Percentiles rank a stretch among this genome's conserved stretches.
These are phyloP conservation scores for Tuber brumale DNA, from an alignment of 495 filamentous ascomycete genomes.

Conservation along the genomic window DNA sequence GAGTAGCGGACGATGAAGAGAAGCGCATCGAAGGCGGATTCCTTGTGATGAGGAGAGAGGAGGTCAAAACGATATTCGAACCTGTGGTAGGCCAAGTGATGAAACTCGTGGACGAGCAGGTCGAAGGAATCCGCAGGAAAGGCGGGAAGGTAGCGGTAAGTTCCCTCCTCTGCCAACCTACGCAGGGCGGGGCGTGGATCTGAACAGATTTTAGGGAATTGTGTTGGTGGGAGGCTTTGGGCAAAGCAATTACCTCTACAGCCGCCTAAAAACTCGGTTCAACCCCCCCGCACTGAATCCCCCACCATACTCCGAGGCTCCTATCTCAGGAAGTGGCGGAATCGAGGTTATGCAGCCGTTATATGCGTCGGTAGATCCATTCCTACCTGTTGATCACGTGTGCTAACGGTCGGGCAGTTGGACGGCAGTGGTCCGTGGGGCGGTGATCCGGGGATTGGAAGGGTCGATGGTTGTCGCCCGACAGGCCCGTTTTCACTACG, in stretches of 20 bases:
- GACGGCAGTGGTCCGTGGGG: slow-evolving; percentile 67
- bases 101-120: slow-evolving; percentile 56
- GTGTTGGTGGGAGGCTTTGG: slow-evolving; percentile 66
- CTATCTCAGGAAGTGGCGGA: slow-evolving; percentile 49
- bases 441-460: slow-evolving; percentile 61
- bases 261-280: slow-evolving; percentile 58
- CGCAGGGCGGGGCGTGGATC: slow-evolving; percentile 42
- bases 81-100: slow-evolving; percentile 59
- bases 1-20: slow-evolving; percentile 61
- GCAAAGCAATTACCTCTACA: slow-evolving; percentile 62
- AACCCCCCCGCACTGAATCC: slow-evolving; percentile 51
- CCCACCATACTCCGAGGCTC: slow-evolving; percentile 60
- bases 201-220: slow-evolving; percentile 45
- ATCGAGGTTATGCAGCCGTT: slow-evolving; percentile 72
- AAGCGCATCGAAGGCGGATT: slow-evolving; percentile 57
- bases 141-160: slow-evolving; percentile 56
- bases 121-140: slow-evolving; percentile 54
- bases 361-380: slow-evolving; percentile 47
- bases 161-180: slow-evolving; percentile 44
- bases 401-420: slow-evolving; percentile 42
- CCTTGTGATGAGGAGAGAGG: slow-evolving; percentile 53
- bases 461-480: slow-evolving; percentile 63
- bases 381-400: not conserved
- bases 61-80: slow-evolving; percentile 60
- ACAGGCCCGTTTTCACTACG: slow-evolving; percentile 65